phyloP scores from a whole-genome alignment of 768 basidiomycete genomes.

The Butyriboletus loyo region DNA sequence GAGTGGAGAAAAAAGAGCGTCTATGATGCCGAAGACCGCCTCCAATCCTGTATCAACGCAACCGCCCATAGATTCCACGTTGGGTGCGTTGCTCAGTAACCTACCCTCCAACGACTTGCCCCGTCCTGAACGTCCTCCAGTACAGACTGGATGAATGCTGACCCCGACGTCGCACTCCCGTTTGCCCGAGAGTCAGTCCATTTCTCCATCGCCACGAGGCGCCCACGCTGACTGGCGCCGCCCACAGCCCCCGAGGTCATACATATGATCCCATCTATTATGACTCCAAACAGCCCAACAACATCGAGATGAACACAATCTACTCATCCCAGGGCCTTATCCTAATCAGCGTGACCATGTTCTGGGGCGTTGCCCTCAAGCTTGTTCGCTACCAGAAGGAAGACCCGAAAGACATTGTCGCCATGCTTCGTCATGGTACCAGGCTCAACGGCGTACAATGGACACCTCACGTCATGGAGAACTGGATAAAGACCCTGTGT shows the following conservation, averaged over 20 bases:
- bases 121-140: slow-evolving; percentile 10
- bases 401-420: slow-evolving; percentile 63
- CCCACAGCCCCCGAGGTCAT: slow-evolving; percentile 20
- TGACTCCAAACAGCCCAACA: slow-evolving; percentile 49
- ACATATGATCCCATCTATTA: slow-evolving; percentile 60
- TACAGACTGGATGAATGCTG: slow-evolving; percentile 74
- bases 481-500: slow-evolving; percentile 56
- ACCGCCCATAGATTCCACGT: slow-evolving; percentile 48
- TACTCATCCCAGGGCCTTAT: slow-evolving; percentile 54
- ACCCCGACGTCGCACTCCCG: slow-evolving; percentile 69
- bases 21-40: slow-evolving; percentile 49
- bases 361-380: slow-evolving; percentile 73
- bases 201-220: background rate
- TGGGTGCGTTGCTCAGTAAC: slow-evolving; percentile 38
- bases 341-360: slow-evolving; percentile 61
- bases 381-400: slow-evolving; percentile 62
- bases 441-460: slow-evolving; percentile 50
- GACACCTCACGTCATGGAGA: slow-evolving; percentile 52
- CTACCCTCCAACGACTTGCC: background rate
- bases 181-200: slow-evolving; percentile 56
- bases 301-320: slow-evolving; percentile 53
- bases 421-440: slow-evolving; percentile 63
- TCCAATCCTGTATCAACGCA: slow-evolving; percentile 52
- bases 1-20: slow-evolving; percentile 52
- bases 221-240: slow-evolving; percentile 5